These are phyloP conservation scores for Euphorbia lathyris DNA, from an alignment of 345 rosid species.

Conservation along the genomic window DNA sequence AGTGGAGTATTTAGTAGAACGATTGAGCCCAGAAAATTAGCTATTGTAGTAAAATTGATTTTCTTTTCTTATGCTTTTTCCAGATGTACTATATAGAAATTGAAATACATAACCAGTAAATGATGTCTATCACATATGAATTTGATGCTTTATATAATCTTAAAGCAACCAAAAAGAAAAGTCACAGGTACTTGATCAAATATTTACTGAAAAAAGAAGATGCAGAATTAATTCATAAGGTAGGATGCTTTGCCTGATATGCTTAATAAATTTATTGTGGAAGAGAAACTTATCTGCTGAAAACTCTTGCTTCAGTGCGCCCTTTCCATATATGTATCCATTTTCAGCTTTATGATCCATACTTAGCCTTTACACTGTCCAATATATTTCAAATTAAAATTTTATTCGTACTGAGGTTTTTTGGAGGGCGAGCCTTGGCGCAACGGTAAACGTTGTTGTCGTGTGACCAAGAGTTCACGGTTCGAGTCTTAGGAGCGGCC, in stretches of 20 bases:
- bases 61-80: too few relatives aligned
- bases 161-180: not conserved
- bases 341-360: not conserved
- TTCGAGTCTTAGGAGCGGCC: too few relatives aligned
- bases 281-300: not conserved
- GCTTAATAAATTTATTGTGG: not conserved
- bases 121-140: not conserved
- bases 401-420: not conserved
- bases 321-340: not conserved
- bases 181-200: not conserved
- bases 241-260: not conserved
- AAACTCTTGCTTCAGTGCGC: not conserved
- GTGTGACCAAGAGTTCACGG: too few relatives aligned
- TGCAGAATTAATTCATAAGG: not conserved
- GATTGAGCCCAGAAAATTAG: not conserved
- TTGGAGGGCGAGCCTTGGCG: too few relatives aligned
- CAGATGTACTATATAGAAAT: too few relatives aligned
- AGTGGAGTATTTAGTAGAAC: not conserved
- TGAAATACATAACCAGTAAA: not conserved
- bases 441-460: too few relatives aligned
- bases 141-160: not conserved
- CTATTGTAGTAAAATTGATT: too few relatives aligned
- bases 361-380: not conserved
- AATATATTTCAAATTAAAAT: not conserved
- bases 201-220: not conserved